Conservation (phyloP, 2,329 filamentous ascomycete species). For the Nemania sp. region DNA sequence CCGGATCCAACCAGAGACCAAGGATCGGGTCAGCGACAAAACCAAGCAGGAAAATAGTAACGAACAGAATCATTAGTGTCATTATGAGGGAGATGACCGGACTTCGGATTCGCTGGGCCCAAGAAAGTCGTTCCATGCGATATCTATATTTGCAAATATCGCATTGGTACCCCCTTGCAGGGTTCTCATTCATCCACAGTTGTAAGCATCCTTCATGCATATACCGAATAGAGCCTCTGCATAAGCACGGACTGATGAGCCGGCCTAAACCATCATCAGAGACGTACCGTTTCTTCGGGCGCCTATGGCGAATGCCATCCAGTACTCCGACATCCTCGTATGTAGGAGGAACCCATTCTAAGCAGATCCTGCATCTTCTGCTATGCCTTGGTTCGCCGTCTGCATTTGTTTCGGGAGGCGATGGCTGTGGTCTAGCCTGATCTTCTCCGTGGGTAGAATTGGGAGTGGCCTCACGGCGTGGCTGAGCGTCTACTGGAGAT, state of each 20-base stretch:
- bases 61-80: constrained; percentile 71
- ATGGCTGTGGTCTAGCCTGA: constrained; percentile 20
- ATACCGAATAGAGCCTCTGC: constrained; percentile 90
- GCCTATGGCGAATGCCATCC: constrained; percentile 37
- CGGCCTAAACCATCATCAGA: constrained; percentile 44
- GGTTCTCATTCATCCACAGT: constrained; percentile 73
- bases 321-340: constrained; percentile 40
- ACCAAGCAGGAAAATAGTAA: constrained; percentile 79
- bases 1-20: constrained; percentile 81
- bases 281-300: constrained; percentile 33
- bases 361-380: constrained; percentile 79
- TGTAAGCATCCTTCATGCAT: constrained; percentile 91
- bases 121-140: constrained; percentile 74
- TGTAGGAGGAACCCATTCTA: constrained; percentile 65
- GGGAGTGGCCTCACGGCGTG: constrained; percentile 14
- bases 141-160: constrained; percentile 87
- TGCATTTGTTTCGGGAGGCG: constrained; percentile 27
- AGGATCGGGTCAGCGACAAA: constrained; percentile 94
- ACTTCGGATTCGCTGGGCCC: constrained; percentile 71
- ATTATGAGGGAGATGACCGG: constrained; percentile 67
- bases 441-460: constrained; percentile 24
- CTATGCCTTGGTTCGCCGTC: constrained; percentile 31
- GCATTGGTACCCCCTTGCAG: constrained; percentile 85
- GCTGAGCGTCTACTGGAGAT: neutral
- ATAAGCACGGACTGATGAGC: constrained; percentile 86